Percentiles rank a stretch among this genome's conserved stretches.
Conservation (phyloP, 2,329 filamentous ascomycete species). For the Ophiocordyceps robertsii region DNA sequence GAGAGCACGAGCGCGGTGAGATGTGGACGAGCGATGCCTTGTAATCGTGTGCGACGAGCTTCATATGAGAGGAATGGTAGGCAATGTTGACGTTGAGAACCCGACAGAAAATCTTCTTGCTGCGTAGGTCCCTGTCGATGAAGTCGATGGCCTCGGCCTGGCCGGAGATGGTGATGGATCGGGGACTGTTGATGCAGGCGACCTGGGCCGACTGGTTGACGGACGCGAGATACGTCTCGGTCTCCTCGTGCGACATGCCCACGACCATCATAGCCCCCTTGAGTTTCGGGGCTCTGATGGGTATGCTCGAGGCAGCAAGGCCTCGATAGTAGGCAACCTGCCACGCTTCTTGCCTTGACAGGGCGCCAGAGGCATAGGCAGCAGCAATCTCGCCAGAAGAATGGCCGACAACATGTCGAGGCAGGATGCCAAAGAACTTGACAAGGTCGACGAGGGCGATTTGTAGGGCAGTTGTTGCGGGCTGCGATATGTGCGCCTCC, state of each 20-base stretch:
- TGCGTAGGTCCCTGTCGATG: slow-evolving; percentile 17
- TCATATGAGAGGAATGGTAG: slow-evolving; percentile 33
- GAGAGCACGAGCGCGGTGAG: slow-evolving; percentile 4
- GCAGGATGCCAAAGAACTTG: slow-evolving; percentile 15
- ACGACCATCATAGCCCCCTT: slow-evolving; percentile 29
- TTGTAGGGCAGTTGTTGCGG: slow-evolving; percentile 27
- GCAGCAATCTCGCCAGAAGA: slow-evolving; percentile 34
- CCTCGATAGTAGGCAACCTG: slow-evolving; percentile 28
- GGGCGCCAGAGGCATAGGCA: slow-evolving; percentile 23
- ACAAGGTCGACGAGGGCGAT: slow-evolving; percentile 28
- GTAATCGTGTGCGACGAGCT: slow-evolving; percentile 22
- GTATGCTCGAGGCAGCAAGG: slow-evolving; percentile 16
- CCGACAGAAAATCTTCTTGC: slow-evolving; percentile 18
- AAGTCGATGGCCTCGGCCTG: slow-evolving; percentile 15
- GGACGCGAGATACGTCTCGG: slow-evolving; percentile 12
- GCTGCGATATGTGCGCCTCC: slow-evolving; percentile 23
- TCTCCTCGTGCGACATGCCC: slow-evolving; percentile 16
- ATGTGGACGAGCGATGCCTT: slow-evolving; percentile 12
- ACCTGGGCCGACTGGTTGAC: slow-evolving; percentile 15
- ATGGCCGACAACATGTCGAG: slow-evolving; percentile 26
- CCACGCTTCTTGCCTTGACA: slow-evolving; percentile 25
- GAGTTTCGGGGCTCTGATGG: slow-evolving; percentile 11
- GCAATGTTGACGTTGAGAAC: slow-evolving; percentile 23
- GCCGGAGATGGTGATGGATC: slow-evolving; percentile 30
- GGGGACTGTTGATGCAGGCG: slow-evolving; percentile 31